Conservation (phyloP, 176 grass and related monocot species). For the Triticum aestivum region DNA sequence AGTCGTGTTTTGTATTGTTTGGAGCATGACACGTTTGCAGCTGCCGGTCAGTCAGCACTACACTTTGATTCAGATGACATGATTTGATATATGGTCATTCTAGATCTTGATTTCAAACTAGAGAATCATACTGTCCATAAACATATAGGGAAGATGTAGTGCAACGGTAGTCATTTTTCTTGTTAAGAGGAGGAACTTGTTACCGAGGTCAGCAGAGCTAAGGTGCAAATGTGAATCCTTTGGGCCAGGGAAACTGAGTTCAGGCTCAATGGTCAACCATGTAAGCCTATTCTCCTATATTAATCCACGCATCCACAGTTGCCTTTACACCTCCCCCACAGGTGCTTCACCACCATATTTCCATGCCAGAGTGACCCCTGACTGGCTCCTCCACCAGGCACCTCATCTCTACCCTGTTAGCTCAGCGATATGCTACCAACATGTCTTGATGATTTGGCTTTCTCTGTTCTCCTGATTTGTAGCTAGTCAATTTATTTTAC, state of each 20-base stretch:
- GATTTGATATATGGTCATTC: not conserved
- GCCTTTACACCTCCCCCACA: not conserved
- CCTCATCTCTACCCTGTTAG: not conserved
- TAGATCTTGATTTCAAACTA: not conserved
- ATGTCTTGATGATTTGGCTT: not conserved
- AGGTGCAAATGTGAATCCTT: not conserved
- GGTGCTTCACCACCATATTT: not conserved
- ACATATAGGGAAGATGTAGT: slow-evolving; percentile 17
- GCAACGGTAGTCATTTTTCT: slow-evolving; percentile 15
- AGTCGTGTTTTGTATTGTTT: not conserved
- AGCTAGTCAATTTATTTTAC: not conserved
- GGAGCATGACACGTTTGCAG: not conserved
- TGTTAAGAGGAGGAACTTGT: not conserved
- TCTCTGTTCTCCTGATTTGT: not conserved
- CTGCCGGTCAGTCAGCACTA: not conserved
- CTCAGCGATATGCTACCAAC: not conserved
- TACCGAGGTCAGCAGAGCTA: not conserved
- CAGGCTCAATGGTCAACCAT: not conserved
- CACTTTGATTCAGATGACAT: slow-evolving; percentile 12
- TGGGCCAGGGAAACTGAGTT: not conserved
- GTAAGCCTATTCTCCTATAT: not conserved
- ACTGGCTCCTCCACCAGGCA: not conserved
- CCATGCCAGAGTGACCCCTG: not conserved
- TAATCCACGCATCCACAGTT: not conserved
- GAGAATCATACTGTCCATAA: not conserved